Base-by-base conservation (phyloP, 306 rosid genomes). In the Prunus fruticosa region DNA sequence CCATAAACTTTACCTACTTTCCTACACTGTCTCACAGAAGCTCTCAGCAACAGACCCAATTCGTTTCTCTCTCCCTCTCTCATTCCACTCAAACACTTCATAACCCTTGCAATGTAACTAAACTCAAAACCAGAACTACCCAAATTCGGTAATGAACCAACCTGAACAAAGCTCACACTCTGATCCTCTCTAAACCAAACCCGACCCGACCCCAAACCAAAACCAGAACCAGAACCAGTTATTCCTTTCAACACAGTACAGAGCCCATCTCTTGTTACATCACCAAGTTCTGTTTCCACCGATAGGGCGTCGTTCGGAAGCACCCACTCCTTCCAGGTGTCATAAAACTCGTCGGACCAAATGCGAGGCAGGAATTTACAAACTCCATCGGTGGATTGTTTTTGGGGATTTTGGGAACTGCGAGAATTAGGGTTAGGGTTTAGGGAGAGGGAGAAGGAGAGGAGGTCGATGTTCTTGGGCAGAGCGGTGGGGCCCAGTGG, bases 381-480 rank as follows among this genome's bases (percentile, higher is more conserved):
- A 50, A 51, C 66, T 62, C 41, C 53, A 8, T 43, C 20, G 22
- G 22, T 11, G 20, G 67, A n/a, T 73, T 18, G 69, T 22, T 67
- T 16, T 19, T 54, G 27, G 10, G 57, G 25, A 15, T 77, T 78
- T 16, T 27, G 8, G 50, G 75, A 71, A 54, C 25, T 52, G 4
- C 43, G 19, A n/a, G 86, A 72, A 61, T 28, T 71, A 23, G 84
- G 74, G 30, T 76, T 77, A 38, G 79, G 56, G 25, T 81, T 69
- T 27, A 76, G 78, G 30, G 78, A 66, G 38, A 78, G 84, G 63
- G 82, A 83, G 79, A 90, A 58, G 14, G 97, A 80, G 68, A 94
- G 96, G 50, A 94, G 96, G 70, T 94, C 98, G 76, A 92, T 90
- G 89, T 94, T 94, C 83, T 92, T 94, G 58, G 98, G 98, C 20